A percentile compares a stretch with the other conserved stretches of the same genome.
Evolutionary conservation across 179 eudicot genomes (phyloP).

Genomic region (Dionaea muscipula): DNA sequence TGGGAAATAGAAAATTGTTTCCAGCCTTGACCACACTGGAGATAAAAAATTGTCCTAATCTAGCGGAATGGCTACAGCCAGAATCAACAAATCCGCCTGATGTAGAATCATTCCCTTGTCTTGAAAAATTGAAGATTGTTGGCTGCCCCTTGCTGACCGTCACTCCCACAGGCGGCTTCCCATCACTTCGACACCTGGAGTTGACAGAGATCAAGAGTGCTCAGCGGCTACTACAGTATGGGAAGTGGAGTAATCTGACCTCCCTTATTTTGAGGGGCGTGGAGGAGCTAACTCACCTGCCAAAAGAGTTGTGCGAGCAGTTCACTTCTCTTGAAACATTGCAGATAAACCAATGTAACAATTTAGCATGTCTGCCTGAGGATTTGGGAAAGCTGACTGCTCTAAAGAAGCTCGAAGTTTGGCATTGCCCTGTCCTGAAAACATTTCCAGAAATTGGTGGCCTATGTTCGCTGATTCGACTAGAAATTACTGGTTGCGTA

Average conservation of each 20-base stretch:
- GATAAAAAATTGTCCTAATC: neutral
- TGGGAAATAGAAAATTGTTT: neutral
- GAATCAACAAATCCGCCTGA: neutral
- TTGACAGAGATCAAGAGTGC: neutral
- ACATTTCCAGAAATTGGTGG: constrained; percentile 1
- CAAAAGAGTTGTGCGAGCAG: neutral
- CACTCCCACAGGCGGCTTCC: neutral
- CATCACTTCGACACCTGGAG: neutral
- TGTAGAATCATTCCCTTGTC: neutral
- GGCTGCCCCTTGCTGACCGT: neutral
- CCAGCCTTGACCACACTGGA: neutral
- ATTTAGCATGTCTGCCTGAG: constrained; percentile 1
- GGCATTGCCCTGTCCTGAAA: neutral
- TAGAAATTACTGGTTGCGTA: fast-evolving
- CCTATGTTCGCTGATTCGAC: neutral
- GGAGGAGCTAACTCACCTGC: constrained; percentile 1
- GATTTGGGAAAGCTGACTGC: neutral
- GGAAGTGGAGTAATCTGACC: neutral
- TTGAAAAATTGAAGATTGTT: neutral
- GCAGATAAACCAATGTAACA: neutral
- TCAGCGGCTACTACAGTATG: neutral
- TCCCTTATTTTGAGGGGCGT: neutral
- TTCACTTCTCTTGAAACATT: neutral
- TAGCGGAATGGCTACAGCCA: neutral
- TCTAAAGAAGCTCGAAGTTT: neutral